Evolutionary conservation across 345 rosid genomes (phyloP).

Genomic region (Litchi chinensis): DNA sequence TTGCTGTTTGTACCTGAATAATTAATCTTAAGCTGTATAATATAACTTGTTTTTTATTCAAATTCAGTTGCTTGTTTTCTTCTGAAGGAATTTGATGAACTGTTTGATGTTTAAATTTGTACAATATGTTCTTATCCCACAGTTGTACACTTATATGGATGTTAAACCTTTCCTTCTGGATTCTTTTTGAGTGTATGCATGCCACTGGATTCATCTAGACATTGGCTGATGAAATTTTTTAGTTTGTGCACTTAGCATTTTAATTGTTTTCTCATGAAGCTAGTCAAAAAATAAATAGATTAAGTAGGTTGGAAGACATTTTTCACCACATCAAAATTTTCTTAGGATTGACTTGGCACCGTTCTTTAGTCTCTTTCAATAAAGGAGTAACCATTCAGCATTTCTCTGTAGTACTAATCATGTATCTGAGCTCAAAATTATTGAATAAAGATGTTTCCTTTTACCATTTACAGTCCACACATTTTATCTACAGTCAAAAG

Average conservation of each 20-base stretch:
- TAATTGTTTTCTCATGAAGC: background rate
- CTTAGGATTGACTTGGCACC: background rate
- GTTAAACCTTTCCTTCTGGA: background rate
- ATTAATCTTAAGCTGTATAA: background rate
- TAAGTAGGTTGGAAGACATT: background rate
- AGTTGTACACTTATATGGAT: background rate
- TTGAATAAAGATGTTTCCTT: background rate
- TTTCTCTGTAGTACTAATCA: background rate
- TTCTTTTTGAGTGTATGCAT: background rate
- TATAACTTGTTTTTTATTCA: background rate
- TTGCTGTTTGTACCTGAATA: background rate
- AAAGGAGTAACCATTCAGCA: background rate
- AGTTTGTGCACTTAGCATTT: background rate
- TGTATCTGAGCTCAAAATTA: background rate
- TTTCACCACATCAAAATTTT: background rate
- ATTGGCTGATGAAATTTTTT: background rate
- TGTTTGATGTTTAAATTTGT: background rate
- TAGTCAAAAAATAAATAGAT: background rate
- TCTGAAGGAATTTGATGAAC: background rate
- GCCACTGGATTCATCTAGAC: background rate
- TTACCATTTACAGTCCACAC: background rate
- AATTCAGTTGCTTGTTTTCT: background rate
- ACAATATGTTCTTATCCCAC: background rate
- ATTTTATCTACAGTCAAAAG: background rate
- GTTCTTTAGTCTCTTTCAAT: background rate